Base-by-base conservation (phyloP, 2,329 filamentous ascomycete species). In the Fusarium veterinarium region DNA sequence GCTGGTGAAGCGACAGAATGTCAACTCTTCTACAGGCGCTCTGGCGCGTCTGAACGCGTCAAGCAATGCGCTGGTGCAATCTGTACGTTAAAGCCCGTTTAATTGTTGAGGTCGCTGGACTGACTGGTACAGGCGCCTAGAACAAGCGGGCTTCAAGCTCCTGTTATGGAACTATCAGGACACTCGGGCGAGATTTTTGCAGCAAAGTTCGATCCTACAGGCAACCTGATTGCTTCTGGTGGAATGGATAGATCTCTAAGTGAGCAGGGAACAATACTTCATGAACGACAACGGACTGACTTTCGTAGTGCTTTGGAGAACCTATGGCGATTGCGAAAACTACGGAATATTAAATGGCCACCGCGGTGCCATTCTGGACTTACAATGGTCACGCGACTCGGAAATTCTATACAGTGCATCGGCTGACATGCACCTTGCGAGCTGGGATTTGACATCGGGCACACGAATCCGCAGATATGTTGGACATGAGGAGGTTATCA, bases 311-410 rank as follows among this genome's bases (percentile, higher is more conserved):
- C 88, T 99, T 35, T 99, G 96, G 96, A 91, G 93, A 77, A 97
- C 95, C 4, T 95, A 95, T 69, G 95, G 95, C 78, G 89, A 94
- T 76, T 98, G 95, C 84, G 93, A 97, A 79, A 99, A 99, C 84
- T 98, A 98, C 79, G 95, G 95, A 67, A 85, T 93, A 33, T 86
- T 99, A 58, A 94, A 87, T 13, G 96, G 96, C 38, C 96, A 99
- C 84, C 95, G 94, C 80, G 94, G 94, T 74, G 96, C 96, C 3
- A 86, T 99, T 53, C 86, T 98, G 31, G 96, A 98, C 82, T 85
- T 99, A 49, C 95, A 97, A 80, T 99, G 96, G 96, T 97, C 96
- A 33, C 92, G 96, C 80, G 96, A 99, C 84, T 97, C 95, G 25
- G 91, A 93, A 77, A 92, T 95, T 45, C 83, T 99, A 57, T 98